Base-by-base conservation (phyloP, 2,329 filamentous ascomycete genomes). In the Thermochaetoides dissita region DNA sequence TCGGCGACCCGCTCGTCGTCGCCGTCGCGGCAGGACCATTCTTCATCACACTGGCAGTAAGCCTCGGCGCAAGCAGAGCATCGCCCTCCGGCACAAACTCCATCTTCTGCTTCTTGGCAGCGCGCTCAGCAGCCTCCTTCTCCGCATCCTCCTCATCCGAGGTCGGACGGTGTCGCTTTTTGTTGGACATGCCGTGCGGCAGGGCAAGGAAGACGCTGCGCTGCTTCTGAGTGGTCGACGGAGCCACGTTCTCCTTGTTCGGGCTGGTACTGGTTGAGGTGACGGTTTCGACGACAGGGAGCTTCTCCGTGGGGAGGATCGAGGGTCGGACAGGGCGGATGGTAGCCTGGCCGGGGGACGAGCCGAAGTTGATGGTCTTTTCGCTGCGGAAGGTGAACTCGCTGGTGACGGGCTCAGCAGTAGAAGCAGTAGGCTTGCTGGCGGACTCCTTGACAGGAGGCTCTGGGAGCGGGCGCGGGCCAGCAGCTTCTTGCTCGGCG, bases 371-470 rank as follows among this genome's bases (percentile, higher is more conserved):
- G 52, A 81, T 79, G 2, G 75, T 80, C 50, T 77, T 74, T 47
- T 80, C 76, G 51, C 69, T 77, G 37, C 76, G 74, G 63, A 81
- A 81, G 0, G 73, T 77, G 51, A 81, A 81, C 1, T 69, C 72
- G 11, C 75, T 69, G 3, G 76, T 69, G 6, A 66, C 62, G 2
- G 65, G 54, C 8, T 60, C 56, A 8, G 51, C 44, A 6, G 49
- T 40, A n/a, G 31, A 31, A 37, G 2, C 38, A 37, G 42, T 50
- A 56, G 17, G 17, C 5, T 24, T 24, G 17, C 17, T 24, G 17
- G 17, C 3, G 3, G 17, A 24, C 17, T 24, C 17, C 17, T 24
- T 24, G 45, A 51, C 48, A 40, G 47, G 54, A 10, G 54, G 51
- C 34, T 53, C 53, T 2, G 55, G 50, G 10, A 57, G 47, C 10